Evolutionary conservation across 2,329 filamentous ascomycete species (phyloP).

Genomic region (Fusarium agapanthi): DNA sequence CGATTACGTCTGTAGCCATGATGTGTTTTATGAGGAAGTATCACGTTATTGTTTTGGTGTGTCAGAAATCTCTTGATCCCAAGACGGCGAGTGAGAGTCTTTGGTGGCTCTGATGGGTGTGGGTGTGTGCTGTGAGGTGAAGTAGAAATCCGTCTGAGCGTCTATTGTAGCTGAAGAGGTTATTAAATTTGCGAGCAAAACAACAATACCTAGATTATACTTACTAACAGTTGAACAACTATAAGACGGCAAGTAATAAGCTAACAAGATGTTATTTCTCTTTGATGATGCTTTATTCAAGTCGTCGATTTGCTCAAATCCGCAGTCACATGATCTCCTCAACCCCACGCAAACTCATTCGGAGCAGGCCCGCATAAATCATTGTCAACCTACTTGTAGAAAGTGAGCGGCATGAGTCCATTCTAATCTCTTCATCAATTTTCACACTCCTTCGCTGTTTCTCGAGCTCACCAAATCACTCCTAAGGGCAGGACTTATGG

Average conservation of each 20-base stretch:
- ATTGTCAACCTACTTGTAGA: not conserved
- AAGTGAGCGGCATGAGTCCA: slow-evolving; percentile 15
- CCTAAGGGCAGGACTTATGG: not conserved
- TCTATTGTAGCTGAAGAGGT: not conserved
- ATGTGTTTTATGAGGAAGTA: not conserved
- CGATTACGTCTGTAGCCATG: slow-evolving; percentile 41
- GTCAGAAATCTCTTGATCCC: not conserved
- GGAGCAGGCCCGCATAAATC: slow-evolving; percentile 20
- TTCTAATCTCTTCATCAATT: not conserved
- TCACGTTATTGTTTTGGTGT: too few relatives aligned
- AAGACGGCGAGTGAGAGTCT: not conserved
- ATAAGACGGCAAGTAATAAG: not conserved
- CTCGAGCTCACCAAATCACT: not conserved
- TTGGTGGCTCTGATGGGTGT: not conserved
- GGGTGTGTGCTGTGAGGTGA: not conserved
- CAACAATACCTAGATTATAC: too few relatives aligned
- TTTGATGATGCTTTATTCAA: not conserved
- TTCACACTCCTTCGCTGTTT: not conserved
- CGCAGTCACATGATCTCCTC: slow-evolving; percentile 33
- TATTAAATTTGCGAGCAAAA: not conserved
- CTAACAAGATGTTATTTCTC: not conserved
- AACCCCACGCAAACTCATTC: slow-evolving; percentile 25
- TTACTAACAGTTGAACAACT: not conserved
- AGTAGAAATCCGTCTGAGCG: not conserved
- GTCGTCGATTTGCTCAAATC: not conserved